Evolutionary conservation across 495 filamentous ascomycete genomes (phyloP).

Genomic region (Pyrenula massariospora): DNA sequence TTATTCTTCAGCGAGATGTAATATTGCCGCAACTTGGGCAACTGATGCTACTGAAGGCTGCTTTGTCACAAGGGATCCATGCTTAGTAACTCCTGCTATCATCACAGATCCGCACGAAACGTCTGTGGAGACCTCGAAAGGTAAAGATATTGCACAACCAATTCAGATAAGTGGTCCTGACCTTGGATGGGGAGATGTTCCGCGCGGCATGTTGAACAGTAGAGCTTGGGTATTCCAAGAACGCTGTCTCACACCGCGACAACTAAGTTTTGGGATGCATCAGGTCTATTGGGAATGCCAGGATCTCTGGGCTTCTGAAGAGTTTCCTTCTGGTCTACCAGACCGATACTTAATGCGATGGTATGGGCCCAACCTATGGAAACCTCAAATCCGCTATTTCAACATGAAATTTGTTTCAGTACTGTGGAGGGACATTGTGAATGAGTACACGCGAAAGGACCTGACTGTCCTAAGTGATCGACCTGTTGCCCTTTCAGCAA

Average conservation of each 20-base stretch:
- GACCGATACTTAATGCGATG: neutral
- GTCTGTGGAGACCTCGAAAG: no score
- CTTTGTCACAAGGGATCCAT: neutral
- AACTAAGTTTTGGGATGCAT: slow-evolving; percentile 3
- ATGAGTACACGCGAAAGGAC: neutral
- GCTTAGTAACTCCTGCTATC: neutral
- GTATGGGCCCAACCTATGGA: neutral
- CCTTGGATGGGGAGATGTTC: neutral
- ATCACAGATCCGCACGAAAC: no score
- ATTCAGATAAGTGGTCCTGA: no score
- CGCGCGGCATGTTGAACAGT: neutral
- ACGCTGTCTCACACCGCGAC: slow-evolving; percentile 4
- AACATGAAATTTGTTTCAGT: neutral
- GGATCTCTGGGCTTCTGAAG: neutral
- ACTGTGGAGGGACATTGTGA: neutral
- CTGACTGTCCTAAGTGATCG: neutral
- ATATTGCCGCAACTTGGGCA: neutral
- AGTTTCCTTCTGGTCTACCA: neutral
- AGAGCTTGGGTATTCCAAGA: slow-evolving; percentile 2
- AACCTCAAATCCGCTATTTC: neutral
- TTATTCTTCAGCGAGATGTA: neutral
- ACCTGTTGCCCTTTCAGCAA: neutral
- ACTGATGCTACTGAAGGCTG: neutral
- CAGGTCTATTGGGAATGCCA: slow-evolving; percentile 4
- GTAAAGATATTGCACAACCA: no score